Percentiles rank a stretch among this genome's conserved stretches.
phyloP scores from a whole-genome alignment of 164 flowering plant species.

The Stephania yunnanensis region DNA sequence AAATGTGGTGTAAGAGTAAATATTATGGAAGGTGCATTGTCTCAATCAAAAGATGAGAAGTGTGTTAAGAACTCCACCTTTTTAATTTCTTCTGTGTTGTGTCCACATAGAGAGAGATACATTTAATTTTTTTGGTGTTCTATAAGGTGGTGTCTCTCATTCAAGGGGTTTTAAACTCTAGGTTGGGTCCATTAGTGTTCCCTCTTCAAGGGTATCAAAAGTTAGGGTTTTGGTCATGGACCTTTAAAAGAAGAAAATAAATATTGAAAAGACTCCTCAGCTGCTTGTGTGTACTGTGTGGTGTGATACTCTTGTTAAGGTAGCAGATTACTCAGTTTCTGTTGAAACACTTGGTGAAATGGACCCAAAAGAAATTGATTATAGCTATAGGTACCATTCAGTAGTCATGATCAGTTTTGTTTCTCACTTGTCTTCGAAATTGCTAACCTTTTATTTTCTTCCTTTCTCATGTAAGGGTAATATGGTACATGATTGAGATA shows the following conservation, averaged over 20 bases:
- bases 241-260: constrained; percentile 13
- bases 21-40: constrained; percentile 1
- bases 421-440: constrained; percentile 1
- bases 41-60: constrained; percentile 7
- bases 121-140: constrained; percentile 9
- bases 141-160: constrained; percentile 12
- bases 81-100: not conserved
- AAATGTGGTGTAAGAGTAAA: constrained; percentile 1
- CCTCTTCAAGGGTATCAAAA: constrained; percentile 18
- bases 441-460: constrained; percentile 8
- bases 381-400: not conserved
- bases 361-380: not conserved
- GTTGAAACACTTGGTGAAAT: not conserved
- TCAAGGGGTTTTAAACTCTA: not conserved
- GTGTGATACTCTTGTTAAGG: constrained; percentile 18
- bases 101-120: not conserved
- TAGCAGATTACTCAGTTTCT: constrained; percentile 3
- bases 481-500: not conserved
- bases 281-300: constrained; percentile 17
- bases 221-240: constrained; percentile 29
- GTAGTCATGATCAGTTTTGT: not conserved
- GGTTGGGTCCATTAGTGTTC: constrained; percentile 9
- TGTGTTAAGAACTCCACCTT: constrained; percentile 2
- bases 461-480: not conserved
- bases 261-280: constrained; percentile 24